These are phyloP conservation scores for Talaromyces sp. DNA, from an alignment of 2,329 filamentous ascomycete species.

Conservation along the genomic window DNA sequence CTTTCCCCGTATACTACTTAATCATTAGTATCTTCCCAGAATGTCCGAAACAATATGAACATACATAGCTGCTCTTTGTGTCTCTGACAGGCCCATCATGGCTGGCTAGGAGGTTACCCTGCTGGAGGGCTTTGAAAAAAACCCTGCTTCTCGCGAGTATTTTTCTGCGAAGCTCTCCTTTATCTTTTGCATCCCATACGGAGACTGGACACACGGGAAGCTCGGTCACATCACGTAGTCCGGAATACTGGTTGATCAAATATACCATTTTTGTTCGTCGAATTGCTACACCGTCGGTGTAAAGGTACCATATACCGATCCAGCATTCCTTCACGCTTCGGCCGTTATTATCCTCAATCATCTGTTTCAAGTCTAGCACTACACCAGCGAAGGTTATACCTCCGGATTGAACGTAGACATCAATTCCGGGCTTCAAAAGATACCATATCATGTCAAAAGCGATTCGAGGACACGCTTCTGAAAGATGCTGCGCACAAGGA, in stretches of 20 bases:
- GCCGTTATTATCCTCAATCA: too few relatives aligned
- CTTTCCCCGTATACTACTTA: not conserved
- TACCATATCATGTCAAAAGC: constrained; percentile 13
- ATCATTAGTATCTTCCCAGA: not conserved
- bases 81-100: not conserved
- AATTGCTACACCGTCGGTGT: not conserved
- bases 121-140: constrained; percentile 5
- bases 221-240: not conserved
- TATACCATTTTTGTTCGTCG: not conserved
- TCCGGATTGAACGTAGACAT: constrained; percentile 6
- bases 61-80: not conserved
- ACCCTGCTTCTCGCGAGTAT: constrained; percentile 1
- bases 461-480: not conserved
- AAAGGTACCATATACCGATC: not conserved
- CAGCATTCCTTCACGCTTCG: too few relatives aligned
- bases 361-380: not conserved
- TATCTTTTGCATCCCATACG: constrained; percentile 5
- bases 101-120: not conserved
- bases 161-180: not conserved
- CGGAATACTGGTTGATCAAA: not conserved
- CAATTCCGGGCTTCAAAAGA: constrained; percentile 6
- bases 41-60: not conserved
- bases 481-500: not conserved
- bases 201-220: not conserved
- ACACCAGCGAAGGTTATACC: not conserved